phyloP scores from a whole-genome alignment of 148 eudicot species.

The Suaeda aralocaspica region DNA sequence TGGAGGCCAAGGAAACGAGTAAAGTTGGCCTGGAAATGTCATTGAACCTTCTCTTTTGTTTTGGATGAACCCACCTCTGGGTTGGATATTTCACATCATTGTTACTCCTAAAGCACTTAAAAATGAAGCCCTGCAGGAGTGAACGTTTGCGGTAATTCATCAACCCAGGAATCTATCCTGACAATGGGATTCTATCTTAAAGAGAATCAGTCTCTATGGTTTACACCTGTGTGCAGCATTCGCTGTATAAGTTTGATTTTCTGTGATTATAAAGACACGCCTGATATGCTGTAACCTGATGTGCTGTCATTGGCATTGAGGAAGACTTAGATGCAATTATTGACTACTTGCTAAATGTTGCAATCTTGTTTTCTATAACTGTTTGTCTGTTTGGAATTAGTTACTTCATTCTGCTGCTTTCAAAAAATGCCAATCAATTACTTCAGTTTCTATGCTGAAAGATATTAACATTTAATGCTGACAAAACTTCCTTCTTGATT shows the following conservation, averaged over 20 bases:
- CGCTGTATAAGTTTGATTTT: no score
- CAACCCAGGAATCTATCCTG: conserved; percentile 37
- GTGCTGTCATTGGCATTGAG: no score
- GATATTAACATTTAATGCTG: background rate
- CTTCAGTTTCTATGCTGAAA: background rate
- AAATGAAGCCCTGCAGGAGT: conserved; percentile 47
- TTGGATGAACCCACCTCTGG: conserved; percentile 56
- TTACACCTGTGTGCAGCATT: background rate
- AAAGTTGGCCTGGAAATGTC: conserved; percentile 48
- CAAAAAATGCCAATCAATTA: background rate
- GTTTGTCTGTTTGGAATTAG: background rate
- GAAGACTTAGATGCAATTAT: no score
- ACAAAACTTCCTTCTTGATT: background rate
- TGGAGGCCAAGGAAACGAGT: conserved; percentile 52
- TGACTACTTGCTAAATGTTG: no score
- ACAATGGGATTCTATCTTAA: background rate
- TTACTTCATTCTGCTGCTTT: background rate
- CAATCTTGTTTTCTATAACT: no score
- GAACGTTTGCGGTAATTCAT: conserved; percentile 49
- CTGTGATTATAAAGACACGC: no score
- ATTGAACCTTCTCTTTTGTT: conserved; percentile 51
- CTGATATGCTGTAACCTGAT: no score
- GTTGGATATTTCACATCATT: conserved; percentile 46
- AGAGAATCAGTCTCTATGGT: background rate
- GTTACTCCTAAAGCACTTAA: conserved; percentile 41